phyloP scores from a whole-genome alignment of 768 basidiomycete genomes.

The Daedalea quercina region DNA sequence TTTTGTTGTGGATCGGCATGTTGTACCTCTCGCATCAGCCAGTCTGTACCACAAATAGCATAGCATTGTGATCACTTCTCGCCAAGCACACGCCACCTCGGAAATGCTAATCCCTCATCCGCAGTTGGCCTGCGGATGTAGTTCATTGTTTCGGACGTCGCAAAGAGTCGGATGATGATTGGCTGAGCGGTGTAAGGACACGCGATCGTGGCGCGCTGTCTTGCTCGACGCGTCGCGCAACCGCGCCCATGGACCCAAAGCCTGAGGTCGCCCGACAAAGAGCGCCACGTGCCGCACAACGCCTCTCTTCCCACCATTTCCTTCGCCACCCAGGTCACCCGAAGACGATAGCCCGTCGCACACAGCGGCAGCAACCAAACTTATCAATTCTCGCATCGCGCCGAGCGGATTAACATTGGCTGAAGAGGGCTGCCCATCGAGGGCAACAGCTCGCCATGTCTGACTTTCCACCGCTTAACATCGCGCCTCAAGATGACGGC shows the following conservation, averaged over 20 bases:
- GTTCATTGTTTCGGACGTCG: no score
- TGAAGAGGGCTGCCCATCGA: not conserved
- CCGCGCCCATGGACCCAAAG: not conserved
- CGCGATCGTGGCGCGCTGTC: not conserved
- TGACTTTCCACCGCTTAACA: conserved; percentile 22
- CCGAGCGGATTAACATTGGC: no score
- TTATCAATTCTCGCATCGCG: not conserved
- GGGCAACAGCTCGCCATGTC: conserved; percentile 14
- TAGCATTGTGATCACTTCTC: no score
- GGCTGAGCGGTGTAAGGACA: not conserved
- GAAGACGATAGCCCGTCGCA: not conserved
- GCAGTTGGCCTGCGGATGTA: no score
- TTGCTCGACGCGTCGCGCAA: not conserved
- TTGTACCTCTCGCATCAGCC: no score
- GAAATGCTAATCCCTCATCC: no score
- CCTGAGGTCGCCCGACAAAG: not conserved
- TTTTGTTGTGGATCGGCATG: no score
- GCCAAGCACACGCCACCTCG: no score
- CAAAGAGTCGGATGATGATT: not conserved
- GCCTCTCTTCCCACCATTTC: not conserved
- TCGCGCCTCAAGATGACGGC: conserved; percentile 38
- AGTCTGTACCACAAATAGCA: no score
- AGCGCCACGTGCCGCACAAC: not conserved
- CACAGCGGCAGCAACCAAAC: not conserved
- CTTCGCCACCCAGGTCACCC: not conserved